These are phyloP conservation scores for Aphanomyces stellatus DNA, from an alignment of 352 stramenopile species.

Conservation along the genomic window DNA sequence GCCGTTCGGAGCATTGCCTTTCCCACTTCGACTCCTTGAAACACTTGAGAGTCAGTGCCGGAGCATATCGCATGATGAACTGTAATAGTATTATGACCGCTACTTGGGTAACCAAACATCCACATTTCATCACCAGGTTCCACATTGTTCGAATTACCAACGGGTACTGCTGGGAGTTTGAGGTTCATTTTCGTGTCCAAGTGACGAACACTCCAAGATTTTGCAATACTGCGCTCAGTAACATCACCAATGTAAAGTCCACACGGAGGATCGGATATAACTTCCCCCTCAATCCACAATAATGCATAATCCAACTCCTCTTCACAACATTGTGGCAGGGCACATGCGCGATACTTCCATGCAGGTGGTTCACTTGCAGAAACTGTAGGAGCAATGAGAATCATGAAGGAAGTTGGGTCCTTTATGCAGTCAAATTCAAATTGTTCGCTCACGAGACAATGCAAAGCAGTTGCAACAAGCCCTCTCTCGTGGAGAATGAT, in stretches of 20 bases:
- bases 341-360: conserved; percentile 79
- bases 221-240: conserved; percentile 77
- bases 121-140: conserved; percentile 84
- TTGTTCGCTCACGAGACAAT: conserved; percentile 75
- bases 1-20: conserved; percentile 82
- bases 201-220: conserved; percentile 62
- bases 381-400: conserved; percentile 74
- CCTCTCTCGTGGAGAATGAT: conserved; percentile 81
- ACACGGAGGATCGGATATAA: conserved; percentile 76
- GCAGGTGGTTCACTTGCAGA: conserved; percentile 64
- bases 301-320: conserved; percentile 79
- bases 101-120: conserved; percentile 87
- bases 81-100: conserved; percentile 83
- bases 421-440: conserved; percentile 57
- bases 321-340: conserved; percentile 75
- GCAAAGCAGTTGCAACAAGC: conserved; percentile 65
- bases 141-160: conserved; percentile 84
- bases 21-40: conserved; percentile 73
- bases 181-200: background rate
- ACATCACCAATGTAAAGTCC: conserved; percentile 85
- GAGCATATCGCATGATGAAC: conserved; percentile 86
- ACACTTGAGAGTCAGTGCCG: conserved; percentile 78
- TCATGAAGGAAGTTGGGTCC: conserved; percentile 45
- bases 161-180: conserved; percentile 69
- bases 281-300: conserved; percentile 72